Percentiles rank a stretch among this genome's conserved stretches.
Conservation (phyloP, 441 rosid species). For the Erodium chrysanthum region DNA sequence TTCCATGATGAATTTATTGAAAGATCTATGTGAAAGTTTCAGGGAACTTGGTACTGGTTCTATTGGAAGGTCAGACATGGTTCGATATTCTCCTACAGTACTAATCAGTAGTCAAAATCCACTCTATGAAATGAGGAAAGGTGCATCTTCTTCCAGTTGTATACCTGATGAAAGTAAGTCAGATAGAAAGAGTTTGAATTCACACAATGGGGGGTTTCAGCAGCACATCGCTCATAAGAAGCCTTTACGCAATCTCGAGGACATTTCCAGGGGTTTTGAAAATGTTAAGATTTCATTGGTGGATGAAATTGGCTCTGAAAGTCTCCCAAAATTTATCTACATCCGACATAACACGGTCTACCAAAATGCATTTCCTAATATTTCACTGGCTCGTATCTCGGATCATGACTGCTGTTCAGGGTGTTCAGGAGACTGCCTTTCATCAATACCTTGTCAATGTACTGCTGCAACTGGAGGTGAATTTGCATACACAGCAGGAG, state of each 20-base stretch:
- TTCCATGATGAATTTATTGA: slow-evolving; percentile 11
- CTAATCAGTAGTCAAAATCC: slow-evolving; percentile 6
- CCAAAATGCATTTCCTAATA: slow-evolving; percentile 53
- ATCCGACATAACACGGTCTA: slow-evolving; percentile 46
- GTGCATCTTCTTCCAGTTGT: slow-evolving; percentile 1
- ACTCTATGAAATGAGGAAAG: slow-evolving; percentile 7
- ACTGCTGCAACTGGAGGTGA: slow-evolving; percentile 79
- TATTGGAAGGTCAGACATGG: neutral
- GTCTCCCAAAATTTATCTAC: slow-evolving; percentile 51
- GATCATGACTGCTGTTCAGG: slow-evolving; percentile 64
- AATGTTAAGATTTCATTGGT: slow-evolving; percentile 50
- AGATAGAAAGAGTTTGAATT: slow-evolving; percentile 20
- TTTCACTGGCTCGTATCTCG: slow-evolving; percentile 63
- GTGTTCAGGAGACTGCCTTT: slow-evolving; percentile 71
- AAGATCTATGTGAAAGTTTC: slow-evolving; percentile 12
- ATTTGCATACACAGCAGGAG: slow-evolving; percentile 60
- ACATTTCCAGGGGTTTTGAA: slow-evolving; percentile 59
- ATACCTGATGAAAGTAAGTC: slow-evolving; percentile 3
- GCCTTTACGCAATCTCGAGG: slow-evolving; percentile 18
- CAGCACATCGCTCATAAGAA: slow-evolving; percentile 22
- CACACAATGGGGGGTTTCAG: neutral
- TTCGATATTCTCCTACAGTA: slow-evolving; percentile 2
- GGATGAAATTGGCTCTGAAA: slow-evolving; percentile 38
- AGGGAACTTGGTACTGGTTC: slow-evolving; percentile 1
- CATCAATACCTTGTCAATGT: slow-evolving; percentile 60